Base-by-base conservation (phyloP, 1,284 basidiomycete genomes). In the Dichomitus squalens region DNA sequence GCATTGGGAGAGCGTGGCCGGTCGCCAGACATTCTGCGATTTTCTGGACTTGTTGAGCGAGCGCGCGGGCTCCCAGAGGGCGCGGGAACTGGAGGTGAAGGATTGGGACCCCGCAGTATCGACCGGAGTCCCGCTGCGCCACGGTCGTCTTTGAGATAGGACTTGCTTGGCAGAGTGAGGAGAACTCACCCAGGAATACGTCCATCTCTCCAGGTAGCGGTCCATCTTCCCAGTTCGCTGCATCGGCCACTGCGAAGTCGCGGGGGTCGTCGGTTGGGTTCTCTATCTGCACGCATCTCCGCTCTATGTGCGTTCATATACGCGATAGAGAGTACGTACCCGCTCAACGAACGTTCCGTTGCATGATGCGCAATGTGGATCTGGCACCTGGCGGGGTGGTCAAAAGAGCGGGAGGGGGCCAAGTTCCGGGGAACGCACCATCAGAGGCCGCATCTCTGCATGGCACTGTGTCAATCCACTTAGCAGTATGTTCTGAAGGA, bases 391-490 rank as follows among this genome's bases (percentile, higher is more conserved):
- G 40, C 41, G 23, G 44, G 31, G 46, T 29, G 16, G 58, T 65
- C 49, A 65, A 33, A 52, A 20, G 21, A 52, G 40, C 18, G 36
- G 35, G 44, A 25, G 39, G 16, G 25, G 25, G 23, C 18, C 29
- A 46, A 16, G 27, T 18, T 23, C 5, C 44, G 34, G 48, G 16
- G 7, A 49, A 72, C 80, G 52, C 61, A 90, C 90, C 90, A 92
- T 91, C 49, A 92, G 71, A 2, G 90, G 90, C 51, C 83, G 74
- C 87, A 90, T 92, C 73, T 92, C 90, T 57, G 86, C 81, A 70
- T 85, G 79, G 67, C 90, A 92, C 90, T 90, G 67, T 12, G 52
- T 44, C 16, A 49, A 49, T 59, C 55, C 6, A 23, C 21, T 62
- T 11, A 61, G 52, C 33, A 56, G 60, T 6, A 66, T 8, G 49